A percentile compares a stretch with the other conserved stretches of the same genome.
Evolutionary conservation across 2,329 filamentous ascomycete species (phyloP).

Genomic region (Xylariaceae sp.): DNA sequence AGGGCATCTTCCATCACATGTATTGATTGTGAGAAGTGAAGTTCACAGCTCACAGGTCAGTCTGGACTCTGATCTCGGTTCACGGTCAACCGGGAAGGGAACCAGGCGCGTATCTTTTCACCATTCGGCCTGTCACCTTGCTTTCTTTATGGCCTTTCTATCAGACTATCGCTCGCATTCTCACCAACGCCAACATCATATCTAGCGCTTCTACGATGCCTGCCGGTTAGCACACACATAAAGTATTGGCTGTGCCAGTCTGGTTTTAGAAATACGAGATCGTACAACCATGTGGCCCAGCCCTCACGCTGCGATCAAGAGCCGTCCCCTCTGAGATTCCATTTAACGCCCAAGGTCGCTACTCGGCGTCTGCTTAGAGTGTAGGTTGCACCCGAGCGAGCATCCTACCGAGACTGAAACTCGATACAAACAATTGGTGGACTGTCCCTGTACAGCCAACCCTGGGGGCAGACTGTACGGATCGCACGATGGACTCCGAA

Average conservation of each 20-base stretch:
- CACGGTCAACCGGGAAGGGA: background rate
- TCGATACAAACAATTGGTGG: background rate
- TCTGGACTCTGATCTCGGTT: background rate
- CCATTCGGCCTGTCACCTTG: background rate
- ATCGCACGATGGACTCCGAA: slow-evolving; percentile 11
- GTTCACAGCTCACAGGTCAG: background rate
- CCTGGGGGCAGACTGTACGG: background rate
- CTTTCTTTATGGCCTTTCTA: background rate
- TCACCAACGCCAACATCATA: too few species aligned
- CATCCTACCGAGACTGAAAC: background rate
- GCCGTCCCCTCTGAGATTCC: background rate
- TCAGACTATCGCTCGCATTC: too few species aligned
- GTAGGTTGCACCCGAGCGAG: background rate
- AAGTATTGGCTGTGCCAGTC: background rate
- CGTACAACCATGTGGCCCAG: background rate
- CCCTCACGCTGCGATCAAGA: background rate
- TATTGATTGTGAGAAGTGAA: background rate
- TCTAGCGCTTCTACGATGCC: background rate
- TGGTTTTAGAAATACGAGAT: background rate
- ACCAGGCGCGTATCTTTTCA: background rate
- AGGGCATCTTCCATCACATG: background rate
- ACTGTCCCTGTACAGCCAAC: slow-evolving; percentile 3
- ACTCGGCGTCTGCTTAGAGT: background rate
- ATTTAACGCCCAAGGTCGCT: background rate
- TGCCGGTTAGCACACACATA: background rate